A percentile compares a stretch with the other conserved stretches of the same genome.
Conservation (phyloP, 305 asterid genomes). For the Ilex paraguariensis region DNA sequence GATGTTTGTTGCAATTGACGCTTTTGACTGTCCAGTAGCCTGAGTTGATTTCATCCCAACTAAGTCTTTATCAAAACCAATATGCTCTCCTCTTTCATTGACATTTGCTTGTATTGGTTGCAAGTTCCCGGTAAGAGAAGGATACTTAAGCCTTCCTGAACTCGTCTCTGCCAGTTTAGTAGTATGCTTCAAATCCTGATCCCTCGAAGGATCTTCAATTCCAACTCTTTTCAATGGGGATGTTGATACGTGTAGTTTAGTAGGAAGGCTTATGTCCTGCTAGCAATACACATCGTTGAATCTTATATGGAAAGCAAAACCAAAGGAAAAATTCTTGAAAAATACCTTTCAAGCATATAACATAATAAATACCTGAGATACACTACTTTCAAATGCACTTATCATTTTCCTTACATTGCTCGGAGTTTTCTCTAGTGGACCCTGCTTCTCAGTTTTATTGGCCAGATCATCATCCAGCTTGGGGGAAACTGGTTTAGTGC, state of each 20-base stretch:
- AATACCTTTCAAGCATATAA: slow-evolving; percentile 4
- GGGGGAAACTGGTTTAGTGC: slow-evolving; percentile 13
- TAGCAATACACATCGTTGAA: slow-evolving; percentile 21
- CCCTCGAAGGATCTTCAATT: slow-evolving; percentile 21
- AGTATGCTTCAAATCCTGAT: slow-evolving; percentile 14
- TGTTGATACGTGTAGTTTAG: slow-evolving; percentile 13
- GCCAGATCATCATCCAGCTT: slow-evolving; percentile 20
- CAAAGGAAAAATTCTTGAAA: not conserved
- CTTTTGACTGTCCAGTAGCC: slow-evolving; percentile 12
- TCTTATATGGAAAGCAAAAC: slow-evolving; percentile 11
- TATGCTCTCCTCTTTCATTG: slow-evolving; percentile 13
- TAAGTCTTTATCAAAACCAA: slow-evolving; percentile 12
- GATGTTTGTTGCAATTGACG: slow-evolving; percentile 16
- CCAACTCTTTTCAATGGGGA: slow-evolving; percentile 21
- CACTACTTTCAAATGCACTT: slow-evolving; percentile 62
- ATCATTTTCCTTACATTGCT: slow-evolving; percentile 79
- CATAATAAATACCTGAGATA: slow-evolving; percentile 49
- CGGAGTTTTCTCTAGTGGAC: slow-evolving; percentile 32
- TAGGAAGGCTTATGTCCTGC: slow-evolving; percentile 46
- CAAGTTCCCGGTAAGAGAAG: slow-evolving; percentile 13
- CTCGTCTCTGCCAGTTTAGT: slow-evolving; percentile 19
- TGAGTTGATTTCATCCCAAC: slow-evolving; percentile 12
- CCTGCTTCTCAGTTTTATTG: slow-evolving; percentile 24
- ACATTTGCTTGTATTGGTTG: slow-evolving; percentile 20
- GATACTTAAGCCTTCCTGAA: slow-evolving; percentile 16